phyloP scores from a whole-genome alignment of 2,329 filamentous ascomycete genomes.

The Dactylonectria macrodidyma region DNA sequence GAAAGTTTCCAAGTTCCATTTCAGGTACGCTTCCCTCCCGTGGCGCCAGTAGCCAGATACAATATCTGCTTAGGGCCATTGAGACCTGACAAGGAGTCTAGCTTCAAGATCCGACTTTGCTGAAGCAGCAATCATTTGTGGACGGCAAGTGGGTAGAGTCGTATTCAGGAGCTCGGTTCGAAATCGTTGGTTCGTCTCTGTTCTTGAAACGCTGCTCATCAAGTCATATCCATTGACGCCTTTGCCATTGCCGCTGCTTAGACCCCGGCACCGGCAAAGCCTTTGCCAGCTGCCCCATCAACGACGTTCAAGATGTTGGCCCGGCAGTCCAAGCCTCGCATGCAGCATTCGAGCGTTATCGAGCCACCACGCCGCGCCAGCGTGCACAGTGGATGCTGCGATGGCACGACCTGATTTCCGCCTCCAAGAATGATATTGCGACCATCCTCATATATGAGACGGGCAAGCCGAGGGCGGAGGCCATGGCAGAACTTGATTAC shows the following conservation, averaged over 20 bases:
- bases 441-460: constrained; percentile 64
- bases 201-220: not conserved
- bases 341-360: not conserved
- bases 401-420: not conserved
- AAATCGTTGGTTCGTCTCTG: constrained; percentile 50
- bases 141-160: constrained; percentile 63
- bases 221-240: not conserved
- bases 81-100: not conserved
- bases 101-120: not conserved
- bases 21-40: not conserved
- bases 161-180: constrained; percentile 63
- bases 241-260: constrained; percentile 35
- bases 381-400: not conserved
- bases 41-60: too few species aligned
- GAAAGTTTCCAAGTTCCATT: not conserved
- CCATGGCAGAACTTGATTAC: constrained; percentile 65
- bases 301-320: constrained; percentile 56
- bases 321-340: constrained; percentile 46
- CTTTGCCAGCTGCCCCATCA: constrained; percentile 67
- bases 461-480: constrained; percentile 36
- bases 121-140: constrained; percentile 45
- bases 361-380: not conserved
- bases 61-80: not conserved
- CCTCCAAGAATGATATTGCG: constrained; percentile 52
- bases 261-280: constrained; percentile 66